Conservation (phyloP, 164 flowering plant species). For the Dillenia turbinata region DNA sequence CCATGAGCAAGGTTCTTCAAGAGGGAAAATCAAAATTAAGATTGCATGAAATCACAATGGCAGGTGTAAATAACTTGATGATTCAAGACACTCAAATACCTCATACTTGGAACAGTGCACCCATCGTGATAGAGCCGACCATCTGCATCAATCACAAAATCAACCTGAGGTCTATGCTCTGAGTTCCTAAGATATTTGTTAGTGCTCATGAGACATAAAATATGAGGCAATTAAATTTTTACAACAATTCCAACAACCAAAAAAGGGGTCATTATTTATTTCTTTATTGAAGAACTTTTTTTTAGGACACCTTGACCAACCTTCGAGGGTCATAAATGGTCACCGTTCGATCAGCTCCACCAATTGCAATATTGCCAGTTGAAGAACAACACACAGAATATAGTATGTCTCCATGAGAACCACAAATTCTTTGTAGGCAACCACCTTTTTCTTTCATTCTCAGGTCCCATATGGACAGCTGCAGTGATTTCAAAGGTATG, state of each 20-base stretch:
- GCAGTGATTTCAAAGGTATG: slow-evolving; percentile 11
- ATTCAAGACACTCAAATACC: slow-evolving; percentile 29
- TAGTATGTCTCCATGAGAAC: slow-evolving; percentile 60
- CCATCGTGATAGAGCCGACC: slow-evolving; percentile 80
- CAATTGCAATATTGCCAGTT: slow-evolving; percentile 63
- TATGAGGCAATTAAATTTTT: too few relatives aligned
- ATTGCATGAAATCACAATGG: neutral
- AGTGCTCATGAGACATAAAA: too few relatives aligned
- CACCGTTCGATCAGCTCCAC: slow-evolving; percentile 84
- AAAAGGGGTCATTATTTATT: too few relatives aligned
- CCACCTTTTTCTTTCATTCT: slow-evolving; percentile 80
- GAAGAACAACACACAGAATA: slow-evolving; percentile 71
- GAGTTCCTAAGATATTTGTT: too few relatives aligned
- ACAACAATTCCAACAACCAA: too few relatives aligned
- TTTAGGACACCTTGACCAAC: slow-evolving; percentile 20
- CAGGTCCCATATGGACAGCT: slow-evolving; percentile 82
- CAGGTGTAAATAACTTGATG: too few relatives aligned
- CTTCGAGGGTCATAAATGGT: slow-evolving; percentile 88
- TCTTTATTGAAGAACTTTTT: too few relatives aligned
- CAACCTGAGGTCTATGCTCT: too few relatives aligned
- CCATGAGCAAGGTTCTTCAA: too few relatives aligned
- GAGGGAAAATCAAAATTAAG: too few relatives aligned
- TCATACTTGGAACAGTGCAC: slow-evolving; percentile 84
- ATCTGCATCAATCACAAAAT: slow-evolving; percentile 35
- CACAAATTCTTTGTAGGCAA: slow-evolving; percentile 63